Conservation (phyloP, 2,329 filamentous ascomycete genomes). For the Pseudogymnoascus sp. region DNA sequence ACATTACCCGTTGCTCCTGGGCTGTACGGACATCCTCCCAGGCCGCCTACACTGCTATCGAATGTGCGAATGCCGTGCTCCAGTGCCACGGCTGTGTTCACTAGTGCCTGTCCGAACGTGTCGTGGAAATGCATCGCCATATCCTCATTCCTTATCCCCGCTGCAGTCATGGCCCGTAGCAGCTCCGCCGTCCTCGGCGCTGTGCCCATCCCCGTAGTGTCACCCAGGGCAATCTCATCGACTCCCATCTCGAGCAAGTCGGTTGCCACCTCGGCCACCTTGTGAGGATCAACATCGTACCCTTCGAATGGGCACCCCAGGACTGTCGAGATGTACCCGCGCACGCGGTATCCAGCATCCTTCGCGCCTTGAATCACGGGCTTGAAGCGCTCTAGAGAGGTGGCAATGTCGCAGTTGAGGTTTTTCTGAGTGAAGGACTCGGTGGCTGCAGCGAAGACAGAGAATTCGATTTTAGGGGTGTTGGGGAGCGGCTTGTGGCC, state of each 20-base stretch:
- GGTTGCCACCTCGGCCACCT: conserved; percentile 57
- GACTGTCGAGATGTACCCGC: conserved; percentile 74
- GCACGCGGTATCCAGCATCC: conserved; percentile 55
- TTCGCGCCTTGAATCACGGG: conserved; percentile 64
- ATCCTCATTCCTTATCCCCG: conserved; percentile 60
- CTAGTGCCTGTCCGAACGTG: conserved; percentile 78
- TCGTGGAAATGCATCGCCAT: conserved; percentile 84
- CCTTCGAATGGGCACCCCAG: conserved; percentile 73
- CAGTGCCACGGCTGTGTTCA: conserved; percentile 69
- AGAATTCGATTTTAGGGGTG: conserved; percentile 53
- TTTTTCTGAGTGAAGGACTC: conserved; percentile 75
- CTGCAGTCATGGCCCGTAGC: conserved; percentile 54
- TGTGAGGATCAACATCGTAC: conserved; percentile 52
- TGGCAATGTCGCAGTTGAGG: conserved; percentile 70
- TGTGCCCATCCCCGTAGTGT: conserved; percentile 87
- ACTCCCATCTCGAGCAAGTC: conserved; percentile 76
- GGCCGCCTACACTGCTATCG: conserved; percentile 69
- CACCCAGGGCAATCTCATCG: conserved; percentile 82
- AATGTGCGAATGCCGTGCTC: conserved; percentile 72
- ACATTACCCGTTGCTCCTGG: conserved; percentile 83
- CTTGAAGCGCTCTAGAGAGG: conserved; percentile 61
- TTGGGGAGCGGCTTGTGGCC: conserved; percentile 16
- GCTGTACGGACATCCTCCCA: conserved; percentile 79
- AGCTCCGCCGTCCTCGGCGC: conserved; percentile 59
- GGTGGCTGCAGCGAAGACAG: conserved; percentile 75